Conservation (phyloP, 139 green algal genomes). For the Diplosphaera chodatii region DNA sequence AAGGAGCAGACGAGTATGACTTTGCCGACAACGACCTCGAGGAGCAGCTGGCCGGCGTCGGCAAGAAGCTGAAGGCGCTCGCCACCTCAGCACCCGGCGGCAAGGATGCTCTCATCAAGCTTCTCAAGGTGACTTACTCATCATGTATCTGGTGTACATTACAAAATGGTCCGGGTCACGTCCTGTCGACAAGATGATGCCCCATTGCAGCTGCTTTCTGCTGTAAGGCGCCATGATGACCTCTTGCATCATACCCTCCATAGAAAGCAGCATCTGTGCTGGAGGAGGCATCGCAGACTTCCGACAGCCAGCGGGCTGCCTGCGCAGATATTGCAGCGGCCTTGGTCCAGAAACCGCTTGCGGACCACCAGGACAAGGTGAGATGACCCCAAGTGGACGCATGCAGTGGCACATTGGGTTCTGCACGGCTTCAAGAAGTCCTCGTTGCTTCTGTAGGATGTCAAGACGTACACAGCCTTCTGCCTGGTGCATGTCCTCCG, state of each 20-base stretch:
- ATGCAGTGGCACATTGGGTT: not conserved
- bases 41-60: constrained; percentile 9
- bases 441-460: no score
- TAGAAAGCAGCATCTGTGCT: constrained; percentile 29
- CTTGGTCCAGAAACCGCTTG: constrained; percentile 19
- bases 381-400: no score
- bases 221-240: no score
- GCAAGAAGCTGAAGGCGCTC: constrained; percentile 16
- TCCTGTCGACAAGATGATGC: no score
- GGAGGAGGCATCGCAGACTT: constrained; percentile 35
- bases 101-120: constrained; percentile 45
- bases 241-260: no score
- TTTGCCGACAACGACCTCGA: constrained; percentile 18
- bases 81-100: constrained; percentile 4
- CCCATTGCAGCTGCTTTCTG: not conserved
- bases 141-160: no score
- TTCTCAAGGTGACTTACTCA: constrained; percentile 34
- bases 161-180: no score
- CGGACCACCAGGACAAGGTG: constrained; percentile 49
- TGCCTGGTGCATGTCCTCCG: constrained; percentile 50
- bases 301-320: constrained; percentile 20
- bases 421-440: no score
- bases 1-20: constrained; percentile 6
- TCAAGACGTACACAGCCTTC: constrained; percentile 36
- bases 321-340: constrained; percentile 19